A percentile compares a stretch with the other conserved stretches of the same genome.
These are phyloP conservation scores for Pichia sp. DNA, from an alignment of 1,139 yeast species.

Conservation along the genomic window DNA sequence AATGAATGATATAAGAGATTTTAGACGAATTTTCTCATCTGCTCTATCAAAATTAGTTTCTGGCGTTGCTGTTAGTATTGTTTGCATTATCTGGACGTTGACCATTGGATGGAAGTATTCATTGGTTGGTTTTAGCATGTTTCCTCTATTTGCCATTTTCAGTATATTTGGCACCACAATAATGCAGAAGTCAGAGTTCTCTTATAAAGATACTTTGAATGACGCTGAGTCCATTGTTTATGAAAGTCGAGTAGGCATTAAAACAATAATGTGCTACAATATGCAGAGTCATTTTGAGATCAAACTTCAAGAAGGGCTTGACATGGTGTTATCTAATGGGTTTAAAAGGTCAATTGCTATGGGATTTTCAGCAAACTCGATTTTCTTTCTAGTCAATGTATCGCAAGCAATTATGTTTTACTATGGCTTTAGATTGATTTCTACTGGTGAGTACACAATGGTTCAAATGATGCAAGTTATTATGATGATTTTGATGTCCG, in stretches of 20 bases:
- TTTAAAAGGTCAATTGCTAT: conserved; percentile 47
- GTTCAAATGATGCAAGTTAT: conserved; percentile 64
- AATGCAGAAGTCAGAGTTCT: conserved; percentile 52
- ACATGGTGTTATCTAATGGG: conserved; percentile 35
- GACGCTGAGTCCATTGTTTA: conserved; percentile 50
- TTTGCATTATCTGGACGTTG: conserved; percentile 76
- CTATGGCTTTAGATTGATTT: conserved; percentile 71
- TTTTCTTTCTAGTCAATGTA: conserved; percentile 48
- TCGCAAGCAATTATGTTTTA: conserved; percentile 70
- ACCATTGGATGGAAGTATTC: conserved; percentile 84
- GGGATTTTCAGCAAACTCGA: conserved; percentile 57
- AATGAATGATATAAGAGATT: conserved; percentile 77
- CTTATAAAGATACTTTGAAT: conserved; percentile 55
- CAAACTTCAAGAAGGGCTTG: conserved; percentile 36
- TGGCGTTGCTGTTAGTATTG: conserved; percentile 47
- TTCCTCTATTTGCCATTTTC: conserved; percentile 54
- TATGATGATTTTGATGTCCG: conserved; percentile 67
- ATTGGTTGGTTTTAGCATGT: conserved; percentile 69
- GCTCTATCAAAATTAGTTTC: conserved; percentile 54
- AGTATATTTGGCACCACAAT: conserved; percentile 51
- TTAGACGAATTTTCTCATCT: conserved; percentile 59
- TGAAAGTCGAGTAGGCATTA: conserved; percentile 57
- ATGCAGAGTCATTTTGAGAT: conserved; percentile 45
- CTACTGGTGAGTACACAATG: conserved; percentile 49
- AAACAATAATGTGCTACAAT: conserved; percentile 57